These are phyloP conservation scores for Hypericum perforatum DNA, from an alignment of 345 rosid genomes.

Conservation along the genomic window DNA sequence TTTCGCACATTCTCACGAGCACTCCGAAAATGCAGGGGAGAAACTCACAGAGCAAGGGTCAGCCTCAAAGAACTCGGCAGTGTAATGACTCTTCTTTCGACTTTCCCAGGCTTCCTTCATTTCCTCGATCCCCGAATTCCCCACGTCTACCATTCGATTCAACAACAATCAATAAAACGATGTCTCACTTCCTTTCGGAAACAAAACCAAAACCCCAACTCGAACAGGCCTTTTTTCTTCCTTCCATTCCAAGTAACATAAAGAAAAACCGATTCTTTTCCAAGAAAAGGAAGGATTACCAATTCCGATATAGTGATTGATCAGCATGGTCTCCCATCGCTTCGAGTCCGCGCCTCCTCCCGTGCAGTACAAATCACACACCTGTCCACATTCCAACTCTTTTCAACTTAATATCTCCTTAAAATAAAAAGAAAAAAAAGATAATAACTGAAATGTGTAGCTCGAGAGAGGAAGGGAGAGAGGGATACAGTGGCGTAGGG, in stretches of 20 bases:
- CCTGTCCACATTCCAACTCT: constrained; percentile 26
- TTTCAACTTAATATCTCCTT: neutral
- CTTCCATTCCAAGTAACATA: neutral
- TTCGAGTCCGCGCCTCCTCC: constrained; percentile 56
- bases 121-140: constrained; percentile 51
- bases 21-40: neutral
- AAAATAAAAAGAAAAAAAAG: neutral
- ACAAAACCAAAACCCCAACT: neutral
- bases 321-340: constrained; percentile 66
- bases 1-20: neutral
- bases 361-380: constrained; percentile 86
- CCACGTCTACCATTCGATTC: constrained; percentile 29
- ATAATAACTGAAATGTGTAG: too few species aligned
- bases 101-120: constrained; percentile 74
- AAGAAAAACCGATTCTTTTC: neutral
- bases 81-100: constrained; percentile 41
- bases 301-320: constrained; percentile 70
- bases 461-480: constrained; percentile 1
- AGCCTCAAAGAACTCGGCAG: constrained; percentile 69
- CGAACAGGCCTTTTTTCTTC: neutral
- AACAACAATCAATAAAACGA: neutral
- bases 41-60: constrained; percentile 62
- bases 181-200: too few species aligned
- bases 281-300: constrained; percentile 25
- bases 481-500: constrained; percentile 55